A percentile compares a stretch with the other conserved stretches of the same genome.
Conservation (phyloP, 306 rosid species). For the Quercus rubra region DNA sequence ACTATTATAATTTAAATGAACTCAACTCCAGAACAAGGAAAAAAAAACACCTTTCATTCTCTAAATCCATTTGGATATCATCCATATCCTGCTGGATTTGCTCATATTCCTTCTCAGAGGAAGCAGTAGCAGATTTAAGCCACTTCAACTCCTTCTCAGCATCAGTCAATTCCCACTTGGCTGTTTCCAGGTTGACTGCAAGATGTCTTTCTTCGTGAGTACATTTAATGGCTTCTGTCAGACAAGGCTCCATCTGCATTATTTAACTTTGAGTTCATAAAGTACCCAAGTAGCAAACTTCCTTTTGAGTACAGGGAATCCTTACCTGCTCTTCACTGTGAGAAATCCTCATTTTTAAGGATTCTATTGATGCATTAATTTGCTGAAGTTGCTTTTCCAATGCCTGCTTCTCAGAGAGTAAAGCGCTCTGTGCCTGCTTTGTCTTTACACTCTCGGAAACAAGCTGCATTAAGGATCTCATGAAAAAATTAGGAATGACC, state of each 20-base stretch:
- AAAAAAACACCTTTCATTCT: slow-evolving; percentile 65
- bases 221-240: slow-evolving; percentile 60
- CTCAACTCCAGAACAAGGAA: not conserved
- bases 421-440: slow-evolving; percentile 63
- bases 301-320: not conserved
- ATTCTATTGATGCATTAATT: slow-evolving; percentile 52
- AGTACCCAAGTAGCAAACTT: not conserved
- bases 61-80: slow-evolving; percentile 57
- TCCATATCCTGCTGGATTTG: slow-evolving; percentile 65
- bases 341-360: slow-evolving; percentile 48
- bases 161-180: slow-evolving; percentile 81
- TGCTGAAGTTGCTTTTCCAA: slow-evolving; percentile 76
- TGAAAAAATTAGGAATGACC: slow-evolving; percentile 11
- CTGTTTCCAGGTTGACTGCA: slow-evolving; percentile 56
- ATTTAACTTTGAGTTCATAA: slow-evolving; percentile 28
- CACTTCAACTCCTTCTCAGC: slow-evolving; percentile 88
- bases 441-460: slow-evolving; percentile 94
- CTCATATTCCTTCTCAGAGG: slow-evolving; percentile 82
- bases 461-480: slow-evolving; percentile 58
- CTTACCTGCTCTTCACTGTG: slow-evolving; percentile 73
- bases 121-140: slow-evolving; percentile 58
- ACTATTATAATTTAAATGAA: not conserved
- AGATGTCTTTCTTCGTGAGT: slow-evolving; percentile 70
- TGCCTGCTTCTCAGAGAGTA: slow-evolving; percentile 73
- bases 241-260: slow-evolving; percentile 57